phyloP scores from a whole-genome alignment of 257 asterid species.

The Fraxinus americana region DNA sequence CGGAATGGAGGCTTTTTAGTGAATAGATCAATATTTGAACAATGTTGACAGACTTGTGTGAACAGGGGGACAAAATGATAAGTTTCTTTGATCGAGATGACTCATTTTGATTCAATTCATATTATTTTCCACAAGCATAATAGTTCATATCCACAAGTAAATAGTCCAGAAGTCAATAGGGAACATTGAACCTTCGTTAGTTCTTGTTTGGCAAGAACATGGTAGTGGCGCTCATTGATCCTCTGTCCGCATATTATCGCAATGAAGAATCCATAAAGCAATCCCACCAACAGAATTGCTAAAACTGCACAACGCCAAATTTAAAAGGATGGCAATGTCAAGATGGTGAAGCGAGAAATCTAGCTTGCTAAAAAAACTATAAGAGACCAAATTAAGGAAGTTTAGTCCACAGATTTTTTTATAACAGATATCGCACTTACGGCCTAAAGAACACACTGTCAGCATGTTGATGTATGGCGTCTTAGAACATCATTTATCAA shows the following conservation, averaged over 20 bases:
- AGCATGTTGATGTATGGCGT: neutral
- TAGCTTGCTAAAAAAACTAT: neutral
- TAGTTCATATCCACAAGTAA: neutral
- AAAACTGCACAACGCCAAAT: slow-evolving; percentile 54
- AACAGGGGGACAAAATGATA: neutral
- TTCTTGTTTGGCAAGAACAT: slow-evolving; percentile 96
- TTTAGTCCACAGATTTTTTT: neutral
- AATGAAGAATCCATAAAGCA: slow-evolving; percentile 97
- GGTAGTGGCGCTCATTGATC: slow-evolving; percentile 97
- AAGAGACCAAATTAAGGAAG: neutral
- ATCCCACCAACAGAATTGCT: slow-evolving; percentile 93
- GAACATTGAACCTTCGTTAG: slow-evolving; percentile 70
- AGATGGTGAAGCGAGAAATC: neutral
- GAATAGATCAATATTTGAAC: neutral
- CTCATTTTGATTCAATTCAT: neutral
- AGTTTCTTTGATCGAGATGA: neutral
- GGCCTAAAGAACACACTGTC: neutral
- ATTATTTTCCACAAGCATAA: neutral
- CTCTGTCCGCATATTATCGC: slow-evolving; percentile 96
- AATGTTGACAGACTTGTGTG: neutral
- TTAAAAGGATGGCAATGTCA: neutral
- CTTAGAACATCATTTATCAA: neutral
- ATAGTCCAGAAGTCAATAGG: slow-evolving; percentile 18
- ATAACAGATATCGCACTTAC: neutral
- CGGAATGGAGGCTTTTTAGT: neutral